Conservation (phyloP, 2,329 filamentous ascomycete species). For the Didymella exigua region DNA sequence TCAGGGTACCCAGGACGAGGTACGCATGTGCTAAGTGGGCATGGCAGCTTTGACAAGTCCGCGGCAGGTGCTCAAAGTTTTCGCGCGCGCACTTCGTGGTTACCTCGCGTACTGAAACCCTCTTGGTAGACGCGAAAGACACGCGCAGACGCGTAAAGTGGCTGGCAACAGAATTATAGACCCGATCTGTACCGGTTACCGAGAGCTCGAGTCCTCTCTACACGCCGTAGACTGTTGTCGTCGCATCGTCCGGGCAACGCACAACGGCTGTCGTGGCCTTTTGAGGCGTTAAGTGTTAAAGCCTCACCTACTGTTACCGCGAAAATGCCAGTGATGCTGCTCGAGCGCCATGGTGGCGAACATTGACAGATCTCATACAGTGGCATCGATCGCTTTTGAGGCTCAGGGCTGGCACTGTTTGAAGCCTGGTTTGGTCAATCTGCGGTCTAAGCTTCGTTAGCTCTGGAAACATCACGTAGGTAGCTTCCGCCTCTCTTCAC, state of each 20-base stretch:
- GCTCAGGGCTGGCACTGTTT: not conserved
- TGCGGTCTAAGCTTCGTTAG: not conserved
- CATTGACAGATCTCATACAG: not conserved
- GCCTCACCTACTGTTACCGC: not conserved
- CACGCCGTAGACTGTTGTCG: not conserved
- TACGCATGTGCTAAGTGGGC: constrained; percentile 4
- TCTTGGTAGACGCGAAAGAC: constrained; percentile 2
- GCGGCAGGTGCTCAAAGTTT: constrained; percentile 9
- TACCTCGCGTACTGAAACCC: constrained; percentile 15
- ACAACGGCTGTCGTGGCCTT: not conserved
- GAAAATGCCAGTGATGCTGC: not conserved
- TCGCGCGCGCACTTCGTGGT: constrained; percentile 10
- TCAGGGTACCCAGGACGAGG: constrained; percentile 13
- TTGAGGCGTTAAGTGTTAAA: not conserved
- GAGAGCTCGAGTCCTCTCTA: not conserved
- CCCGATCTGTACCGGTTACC: constrained; percentile 4
- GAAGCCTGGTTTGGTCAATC: not conserved
- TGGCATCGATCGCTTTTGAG: not conserved
- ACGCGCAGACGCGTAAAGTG: constrained; percentile 11
- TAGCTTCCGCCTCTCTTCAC: not conserved
- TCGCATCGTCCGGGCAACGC: not conserved
- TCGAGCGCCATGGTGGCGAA: not conserved
- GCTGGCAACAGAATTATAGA: not conserved
- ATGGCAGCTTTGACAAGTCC: constrained; percentile 10
- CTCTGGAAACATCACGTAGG: not conserved